Conservation (phyloP, 2,329 filamentous ascomycete species). For the Cadophora luteo-olivacea region DNA sequence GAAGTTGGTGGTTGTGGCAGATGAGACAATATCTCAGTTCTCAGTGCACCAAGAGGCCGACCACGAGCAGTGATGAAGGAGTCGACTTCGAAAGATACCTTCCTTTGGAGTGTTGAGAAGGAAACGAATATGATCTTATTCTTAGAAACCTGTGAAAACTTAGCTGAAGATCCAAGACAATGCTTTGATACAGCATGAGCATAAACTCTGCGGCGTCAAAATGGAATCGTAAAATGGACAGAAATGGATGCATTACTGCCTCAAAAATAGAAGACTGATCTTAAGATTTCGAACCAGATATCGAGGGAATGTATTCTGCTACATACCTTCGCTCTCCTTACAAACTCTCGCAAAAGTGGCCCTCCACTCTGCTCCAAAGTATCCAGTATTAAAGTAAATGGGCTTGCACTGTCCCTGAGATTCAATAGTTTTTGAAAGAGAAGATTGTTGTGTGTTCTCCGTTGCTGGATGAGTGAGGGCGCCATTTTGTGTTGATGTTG, state of each 20-base stretch:
- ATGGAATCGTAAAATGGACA: no score
- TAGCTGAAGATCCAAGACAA: not conserved
- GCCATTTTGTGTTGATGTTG: slow-evolving; percentile 53
- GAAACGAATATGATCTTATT: slow-evolving; percentile 78
- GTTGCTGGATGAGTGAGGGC: slow-evolving; percentile 65
- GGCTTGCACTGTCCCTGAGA: slow-evolving; percentile 79
- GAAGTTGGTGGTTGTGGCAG: slow-evolving; percentile 34
- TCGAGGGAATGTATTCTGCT: no score
- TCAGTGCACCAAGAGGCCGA: slow-evolving; percentile 62
- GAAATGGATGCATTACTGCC: no score
- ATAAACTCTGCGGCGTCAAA: not conserved
- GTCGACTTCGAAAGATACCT: slow-evolving; percentile 64
- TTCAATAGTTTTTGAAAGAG: slow-evolving; percentile 84
- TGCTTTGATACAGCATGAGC: not conserved
- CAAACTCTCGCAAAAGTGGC: slow-evolving; percentile 75
- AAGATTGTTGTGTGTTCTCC: slow-evolving; percentile 83
- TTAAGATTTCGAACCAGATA: no score
- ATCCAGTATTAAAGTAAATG: slow-evolving; percentile 86
- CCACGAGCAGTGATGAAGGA: slow-evolving; percentile 69
- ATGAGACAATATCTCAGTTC: slow-evolving; percentile 64
- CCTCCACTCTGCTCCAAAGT: slow-evolving; percentile 80
- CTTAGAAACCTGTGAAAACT: slow-evolving; percentile 59
- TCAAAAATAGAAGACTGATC: no score
- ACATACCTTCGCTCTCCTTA: slow-evolving; percentile 70
- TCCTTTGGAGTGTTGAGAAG: slow-evolving; percentile 72